These are phyloP conservation scores for Glycine soja DNA, from an alignment of 306 rosid species.

Conservation along the genomic window DNA sequence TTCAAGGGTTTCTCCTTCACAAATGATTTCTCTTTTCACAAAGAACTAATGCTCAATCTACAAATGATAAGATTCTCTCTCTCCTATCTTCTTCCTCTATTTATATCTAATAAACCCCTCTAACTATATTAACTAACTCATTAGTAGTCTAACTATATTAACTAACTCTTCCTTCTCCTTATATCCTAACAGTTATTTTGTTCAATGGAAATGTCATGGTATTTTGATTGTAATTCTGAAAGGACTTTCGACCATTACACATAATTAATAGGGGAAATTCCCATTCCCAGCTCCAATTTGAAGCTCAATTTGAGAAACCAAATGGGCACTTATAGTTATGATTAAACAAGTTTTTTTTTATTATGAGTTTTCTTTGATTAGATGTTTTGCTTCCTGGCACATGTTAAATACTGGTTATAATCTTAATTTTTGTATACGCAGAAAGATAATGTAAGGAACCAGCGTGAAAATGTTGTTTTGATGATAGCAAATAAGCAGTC, in stretches of 20 bases:
- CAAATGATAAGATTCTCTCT: too few relatives aligned
- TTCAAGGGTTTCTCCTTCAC: too few relatives aligned
- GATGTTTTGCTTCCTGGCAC: conserved; percentile 21
- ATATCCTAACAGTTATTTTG: too few relatives aligned
- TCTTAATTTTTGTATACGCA: conserved; percentile 49
- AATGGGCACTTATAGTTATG: conserved; percentile 13
- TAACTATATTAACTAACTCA: too few relatives aligned
- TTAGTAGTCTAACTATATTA: too few relatives aligned
- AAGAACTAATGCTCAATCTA: too few relatives aligned
- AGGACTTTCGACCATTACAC: not conserved
- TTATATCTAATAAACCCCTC: too few relatives aligned
- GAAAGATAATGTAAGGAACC: conserved; percentile 89
- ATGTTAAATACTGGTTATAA: conserved; percentile 23
- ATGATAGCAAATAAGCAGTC: conserved; percentile 91
- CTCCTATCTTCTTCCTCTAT: too few relatives aligned
- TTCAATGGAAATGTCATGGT: not conserved
- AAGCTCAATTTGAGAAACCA: not conserved
- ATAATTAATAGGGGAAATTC: not conserved
- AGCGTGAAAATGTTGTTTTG: conserved; percentile 89
- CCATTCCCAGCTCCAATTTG: not conserved
- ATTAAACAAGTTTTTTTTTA: conserved; percentile 13
- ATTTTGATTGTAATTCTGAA: not conserved
- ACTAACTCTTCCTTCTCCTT: too few relatives aligned
- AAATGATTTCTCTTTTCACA: too few relatives aligned
- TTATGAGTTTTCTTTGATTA: conserved; percentile 10